Evolutionary conservation across 805 yeast species (phyloP).

Genomic region (Candida dajiaensis): DNA sequence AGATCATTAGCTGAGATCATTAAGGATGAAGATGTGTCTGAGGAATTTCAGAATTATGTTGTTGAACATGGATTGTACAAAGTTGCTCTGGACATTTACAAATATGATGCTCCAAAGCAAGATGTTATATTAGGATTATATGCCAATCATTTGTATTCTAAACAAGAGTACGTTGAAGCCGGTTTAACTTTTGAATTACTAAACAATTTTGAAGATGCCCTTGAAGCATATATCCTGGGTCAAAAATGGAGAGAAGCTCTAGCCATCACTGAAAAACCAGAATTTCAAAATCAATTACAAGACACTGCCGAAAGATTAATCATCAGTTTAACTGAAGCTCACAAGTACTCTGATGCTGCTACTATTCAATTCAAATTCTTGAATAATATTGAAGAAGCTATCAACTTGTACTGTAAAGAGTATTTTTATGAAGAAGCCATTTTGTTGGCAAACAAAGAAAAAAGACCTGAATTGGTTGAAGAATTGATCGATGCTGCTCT

Average conservation of each 20-base stretch:
- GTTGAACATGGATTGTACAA: constrained; percentile 64
- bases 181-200: constrained; percentile 74
- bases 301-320: constrained; percentile 58
- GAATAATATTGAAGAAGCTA: constrained; percentile 54
- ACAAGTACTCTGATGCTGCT: constrained; percentile 76
- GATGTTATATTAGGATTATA: constrained; percentile 48
- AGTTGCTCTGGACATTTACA: constrained; percentile 58
- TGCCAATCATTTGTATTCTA: constrained; percentile 55
- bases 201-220: constrained; percentile 48
- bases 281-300: constrained; percentile 32
- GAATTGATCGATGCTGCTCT: constrained; percentile 64
- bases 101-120: constrained; percentile 49
- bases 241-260: constrained; percentile 86
- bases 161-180: constrained; percentile 63
- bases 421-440: constrained; percentile 73
- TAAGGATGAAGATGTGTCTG: constrained; percentile 31
- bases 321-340: constrained; percentile 55
- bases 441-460: constrained; percentile 47
- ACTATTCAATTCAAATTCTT: constrained; percentile 61
- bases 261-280: constrained; percentile 42
- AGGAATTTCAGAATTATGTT: constrained; percentile 65
- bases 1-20: constrained; percentile 50
- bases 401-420: constrained; percentile 66
- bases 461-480: constrained; percentile 40
- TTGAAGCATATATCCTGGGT: constrained; percentile 62